Percentiles rank a stretch among this genome's conserved stretches.
phyloP scores from a whole-genome alignment of 768 basidiomycete genomes.

The Pisolithus marmoratus region DNA sequence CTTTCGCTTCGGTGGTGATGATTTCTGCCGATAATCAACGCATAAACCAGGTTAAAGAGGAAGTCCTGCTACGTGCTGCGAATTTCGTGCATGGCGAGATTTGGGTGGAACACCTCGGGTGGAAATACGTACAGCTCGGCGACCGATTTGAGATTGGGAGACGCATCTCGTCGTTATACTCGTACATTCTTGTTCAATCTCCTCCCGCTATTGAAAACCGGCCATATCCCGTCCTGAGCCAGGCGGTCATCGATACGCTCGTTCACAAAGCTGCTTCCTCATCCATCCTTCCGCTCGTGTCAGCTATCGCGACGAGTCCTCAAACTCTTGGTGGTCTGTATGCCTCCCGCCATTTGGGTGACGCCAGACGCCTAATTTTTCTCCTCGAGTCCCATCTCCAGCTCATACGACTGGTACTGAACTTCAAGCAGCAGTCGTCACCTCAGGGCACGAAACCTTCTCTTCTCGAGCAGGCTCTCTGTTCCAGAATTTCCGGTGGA shows the following conservation, averaged over 20 bases:
- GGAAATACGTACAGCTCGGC: slow-evolving; percentile 80
- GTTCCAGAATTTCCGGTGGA: slow-evolving; percentile 53
- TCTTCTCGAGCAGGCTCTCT: slow-evolving; percentile 73
- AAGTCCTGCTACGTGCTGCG: slow-evolving; percentile 73
- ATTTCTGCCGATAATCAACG: slow-evolving; percentile 52
- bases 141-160: slow-evolving; percentile 81
- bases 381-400: slow-evolving; percentile 64
- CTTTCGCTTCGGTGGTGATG: slow-evolving; percentile 45
- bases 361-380: slow-evolving; percentile 61
- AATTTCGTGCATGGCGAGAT: slow-evolving; percentile 80
- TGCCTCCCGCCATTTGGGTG: slow-evolving; percentile 58
- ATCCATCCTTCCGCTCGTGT: slow-evolving; percentile 75
- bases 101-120: slow-evolving; percentile 80
- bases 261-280: slow-evolving; percentile 72
- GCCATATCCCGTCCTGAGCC: slow-evolving; percentile 57
- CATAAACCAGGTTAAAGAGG: slow-evolving; percentile 72
- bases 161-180: slow-evolving; percentile 60
- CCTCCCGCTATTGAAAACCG: slow-evolving; percentile 48
- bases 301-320: slow-evolving; percentile 57
- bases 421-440: slow-evolving; percentile 57
- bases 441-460: slow-evolving; percentile 42
- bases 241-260: slow-evolving; percentile 62
- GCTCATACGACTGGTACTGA: slow-evolving; percentile 57
- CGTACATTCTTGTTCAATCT: slow-evolving; percentile 57
- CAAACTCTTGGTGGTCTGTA: slow-evolving; percentile 57